Conservation (phyloP, 225 moss, liverwort and hornwort genomes). For the Straminergon stramineum region DNA sequence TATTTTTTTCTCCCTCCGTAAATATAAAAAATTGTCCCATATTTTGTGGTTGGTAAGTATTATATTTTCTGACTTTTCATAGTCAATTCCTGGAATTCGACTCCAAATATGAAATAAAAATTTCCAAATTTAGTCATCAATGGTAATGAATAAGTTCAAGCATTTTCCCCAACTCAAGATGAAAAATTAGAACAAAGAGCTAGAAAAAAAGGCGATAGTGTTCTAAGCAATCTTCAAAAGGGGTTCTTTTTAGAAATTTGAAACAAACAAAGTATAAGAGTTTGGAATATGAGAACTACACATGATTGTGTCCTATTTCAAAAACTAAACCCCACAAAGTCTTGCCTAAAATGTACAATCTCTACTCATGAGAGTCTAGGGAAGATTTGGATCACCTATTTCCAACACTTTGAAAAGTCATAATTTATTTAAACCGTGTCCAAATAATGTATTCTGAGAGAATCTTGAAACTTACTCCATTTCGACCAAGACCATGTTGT, state of each 20-base stretch:
- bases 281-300: background rate
- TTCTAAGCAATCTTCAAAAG: background rate
- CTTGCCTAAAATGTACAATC: background rate
- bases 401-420: background rate
- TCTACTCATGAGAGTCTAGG: background rate
- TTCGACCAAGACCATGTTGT: background rate
- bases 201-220: rapidly evolving
- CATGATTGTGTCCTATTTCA: background rate
- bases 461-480: background rate
- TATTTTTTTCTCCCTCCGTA: background rate
- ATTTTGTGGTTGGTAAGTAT: background rate
- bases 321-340: background rate
- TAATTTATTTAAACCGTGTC: background rate
- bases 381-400: background rate
- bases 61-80: background rate
- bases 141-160: background rate
- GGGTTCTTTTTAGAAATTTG: rapidly evolving
- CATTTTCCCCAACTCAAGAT: background rate
- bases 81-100: rapidly evolving
- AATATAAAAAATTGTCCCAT: background rate
- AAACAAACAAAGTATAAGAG: background rate
- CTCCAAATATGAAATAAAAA: background rate
- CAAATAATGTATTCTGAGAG: background rate
- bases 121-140: background rate
- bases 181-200: background rate